Conservation (phyloP, 495 filamentous ascomycete genomes). For the Bombardia bombarda region DNA sequence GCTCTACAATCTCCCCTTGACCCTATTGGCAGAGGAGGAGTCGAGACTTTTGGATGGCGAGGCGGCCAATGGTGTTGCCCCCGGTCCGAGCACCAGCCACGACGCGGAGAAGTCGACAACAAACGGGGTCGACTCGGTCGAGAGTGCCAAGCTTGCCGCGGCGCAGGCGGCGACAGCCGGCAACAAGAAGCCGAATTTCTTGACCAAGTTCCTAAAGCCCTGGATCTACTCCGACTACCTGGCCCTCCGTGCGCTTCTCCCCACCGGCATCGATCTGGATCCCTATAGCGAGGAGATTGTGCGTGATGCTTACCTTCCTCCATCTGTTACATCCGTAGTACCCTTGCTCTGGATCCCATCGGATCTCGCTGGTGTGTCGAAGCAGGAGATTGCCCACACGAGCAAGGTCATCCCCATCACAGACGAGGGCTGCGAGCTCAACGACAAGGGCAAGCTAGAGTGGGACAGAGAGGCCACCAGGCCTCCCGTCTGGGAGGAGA, state of each 20-base stretch:
- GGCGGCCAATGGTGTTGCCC: conserved; percentile 11
- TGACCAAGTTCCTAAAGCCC: conserved; percentile 70
- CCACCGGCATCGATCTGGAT: conserved; percentile 40
- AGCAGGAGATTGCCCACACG: conserved; percentile 69
- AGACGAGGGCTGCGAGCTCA: conserved; percentile 73
- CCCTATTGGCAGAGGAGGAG: conserved; percentile 56
- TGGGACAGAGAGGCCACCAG: conserved; percentile 67
- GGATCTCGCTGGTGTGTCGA: conserved; percentile 66
- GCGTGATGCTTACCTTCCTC: conserved; percentile 69
- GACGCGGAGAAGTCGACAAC: conserved; percentile 22
- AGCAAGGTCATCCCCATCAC: conserved; percentile 67
- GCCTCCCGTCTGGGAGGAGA: conserved; percentile 75
- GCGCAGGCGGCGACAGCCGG: conserved; percentile 15
- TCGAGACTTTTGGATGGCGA: conserved; percentile 29
- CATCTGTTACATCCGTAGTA: conserved; percentile 52
- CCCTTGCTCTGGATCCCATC: conserved; percentile 80
- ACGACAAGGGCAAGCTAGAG: conserved; percentile 69
- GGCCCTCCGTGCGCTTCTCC: conserved; percentile 63
- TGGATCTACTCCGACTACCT: conserved; percentile 68
- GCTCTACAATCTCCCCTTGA: conserved; percentile 68
- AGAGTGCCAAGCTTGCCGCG: conserved; percentile 10
- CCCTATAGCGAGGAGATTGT: conserved; percentile 54
- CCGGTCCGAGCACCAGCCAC: conserved; percentile 15
- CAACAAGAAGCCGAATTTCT: conserved; percentile 31
- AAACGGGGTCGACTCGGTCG: conserved; percentile 20